Base-by-base conservation (phyloP, 2,329 filamentous ascomycete species). In the Xylaria arbuscula region DNA sequence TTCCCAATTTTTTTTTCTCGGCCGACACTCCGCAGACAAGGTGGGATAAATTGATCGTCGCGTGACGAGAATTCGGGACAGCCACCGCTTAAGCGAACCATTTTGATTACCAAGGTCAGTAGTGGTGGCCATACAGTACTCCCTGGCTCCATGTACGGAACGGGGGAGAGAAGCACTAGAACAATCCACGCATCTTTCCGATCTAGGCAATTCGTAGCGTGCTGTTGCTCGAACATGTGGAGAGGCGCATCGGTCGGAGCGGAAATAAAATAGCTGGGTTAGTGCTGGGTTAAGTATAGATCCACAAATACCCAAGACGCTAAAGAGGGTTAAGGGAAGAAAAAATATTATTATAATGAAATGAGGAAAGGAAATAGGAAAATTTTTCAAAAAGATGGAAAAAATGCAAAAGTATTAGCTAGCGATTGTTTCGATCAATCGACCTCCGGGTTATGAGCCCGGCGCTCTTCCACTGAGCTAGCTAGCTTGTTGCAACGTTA, bases 361-460 rank as follows among this genome's bases (percentile, higher is more conserved):
- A 17, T 22, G 15, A 38, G 28, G 28, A 28, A 28, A 28, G 2
- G 28, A 28, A 28, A 5, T 3, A 28, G 28, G 28, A 50, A 50
- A 47, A 11, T 28, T 22, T 54, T 38, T 42, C 5, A 2, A 17
- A 28, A 45, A 57, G 45, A 11, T 5, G 7, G 1, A 17, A 45
- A 24, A 58, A 62, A 62, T 53, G 45, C n/a, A 19, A 10, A 11
- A 22, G 7, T 0, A 42, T 34, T 62, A 73, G 61, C 64, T 77
- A 77, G 76, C 76, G 76, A 74, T 74, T 77, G 76, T 77, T 77
- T 77, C 76, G 76, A 77, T 77, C 76, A 73, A 73, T 75, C 72
- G 76, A 76, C 76, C 76, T 77, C 76, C 76, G 76, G 76, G 76
- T 77, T 77, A 77, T 77, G 76, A 77, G 76, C 76, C 76, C 76